Conservation (phyloP, 352 stramenopile genomes). For the Blastocystis sp. region DNA sequence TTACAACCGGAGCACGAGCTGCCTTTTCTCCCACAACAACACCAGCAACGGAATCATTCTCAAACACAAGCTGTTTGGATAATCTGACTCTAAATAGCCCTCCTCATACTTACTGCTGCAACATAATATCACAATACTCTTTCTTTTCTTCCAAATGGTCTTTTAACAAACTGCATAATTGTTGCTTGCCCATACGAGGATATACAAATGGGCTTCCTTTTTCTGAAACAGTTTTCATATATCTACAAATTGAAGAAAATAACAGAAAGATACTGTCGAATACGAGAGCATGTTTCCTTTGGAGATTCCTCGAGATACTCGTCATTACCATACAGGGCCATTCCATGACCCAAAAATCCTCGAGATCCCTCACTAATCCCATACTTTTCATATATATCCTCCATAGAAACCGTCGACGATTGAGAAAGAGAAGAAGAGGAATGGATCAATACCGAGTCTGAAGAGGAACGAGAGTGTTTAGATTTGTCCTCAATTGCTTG, state of each 20-base stretch:
- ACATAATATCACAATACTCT: slow-evolving; percentile 18
- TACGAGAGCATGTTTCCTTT: slow-evolving; percentile 76
- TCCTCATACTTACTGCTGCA: not conserved
- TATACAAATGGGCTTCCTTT: slow-evolving; percentile 40
- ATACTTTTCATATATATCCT: slow-evolving; percentile 92
- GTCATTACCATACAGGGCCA: slow-evolving; percentile 81
- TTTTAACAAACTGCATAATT: not conserved
- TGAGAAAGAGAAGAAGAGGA: not conserved
- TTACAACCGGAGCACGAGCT: slow-evolving; percentile 90
- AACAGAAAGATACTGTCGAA: not conserved
- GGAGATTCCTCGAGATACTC: slow-evolving; percentile 78
- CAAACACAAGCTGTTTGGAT: slow-evolving; percentile 63
- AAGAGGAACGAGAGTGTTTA: slow-evolving; percentile 66
- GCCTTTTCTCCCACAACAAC: slow-evolving; percentile 78
- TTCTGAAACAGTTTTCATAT: not conserved
- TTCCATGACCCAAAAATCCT: slow-evolving; percentile 97
- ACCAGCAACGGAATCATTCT: slow-evolving; percentile 83
- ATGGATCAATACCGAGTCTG: slow-evolving; percentile 49
- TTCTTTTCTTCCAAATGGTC: not conserved
- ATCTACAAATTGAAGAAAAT: not conserved
- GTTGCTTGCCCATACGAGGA: slow-evolving; percentile 14
- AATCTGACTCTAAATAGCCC: not conserved
- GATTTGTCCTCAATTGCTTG: slow-evolving; percentile 73
- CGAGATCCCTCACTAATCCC: slow-evolving; percentile 91
- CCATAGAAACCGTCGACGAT: slow-evolving; percentile 89